These are phyloP conservation scores for Backusella liffmaniae DNA, from an alignment of 192 early-diverging fungal species.

Conservation along the genomic window DNA sequence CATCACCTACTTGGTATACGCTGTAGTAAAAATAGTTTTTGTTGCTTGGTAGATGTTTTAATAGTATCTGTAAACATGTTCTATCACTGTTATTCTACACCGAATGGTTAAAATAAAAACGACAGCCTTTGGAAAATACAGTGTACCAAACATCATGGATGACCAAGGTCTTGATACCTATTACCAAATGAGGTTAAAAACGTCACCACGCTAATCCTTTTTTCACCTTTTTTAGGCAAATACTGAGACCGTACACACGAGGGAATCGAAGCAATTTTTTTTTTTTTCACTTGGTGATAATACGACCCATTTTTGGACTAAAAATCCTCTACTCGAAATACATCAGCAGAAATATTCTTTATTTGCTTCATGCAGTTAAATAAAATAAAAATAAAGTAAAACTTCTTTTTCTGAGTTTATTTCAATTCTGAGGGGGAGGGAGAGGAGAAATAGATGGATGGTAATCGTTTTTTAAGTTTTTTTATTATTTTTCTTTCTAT, in stretches of 20 bases:
- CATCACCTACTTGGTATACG: not conserved
- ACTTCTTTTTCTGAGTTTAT: not conserved
- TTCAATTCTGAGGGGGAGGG: not conserved
- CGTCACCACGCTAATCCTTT: not conserved
- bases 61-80: not conserved
- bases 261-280: not conserved
- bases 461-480: not conserved
- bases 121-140: not conserved
- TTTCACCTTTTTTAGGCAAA: not conserved
- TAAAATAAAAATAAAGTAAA: not conserved
- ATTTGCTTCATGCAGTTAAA: not conserved
- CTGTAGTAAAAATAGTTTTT: not conserved
- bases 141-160: not conserved
- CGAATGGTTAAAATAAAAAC: not conserved
- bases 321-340: not conserved
- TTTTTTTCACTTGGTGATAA: not conserved
- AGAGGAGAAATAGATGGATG: not conserved
- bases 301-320: not conserved
- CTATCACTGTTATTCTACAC: not conserved
- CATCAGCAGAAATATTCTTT: not conserved
- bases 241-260: not conserved
- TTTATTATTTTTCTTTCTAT: not conserved
- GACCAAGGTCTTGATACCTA: not conserved
- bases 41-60: not conserved
- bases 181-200: not conserved